Percentiles rank a stretch among this genome's conserved stretches.
These are phyloP conservation scores for Metrosideros polymorpha DNA, from an alignment of 441 rosid species.

Conservation along the genomic window DNA sequence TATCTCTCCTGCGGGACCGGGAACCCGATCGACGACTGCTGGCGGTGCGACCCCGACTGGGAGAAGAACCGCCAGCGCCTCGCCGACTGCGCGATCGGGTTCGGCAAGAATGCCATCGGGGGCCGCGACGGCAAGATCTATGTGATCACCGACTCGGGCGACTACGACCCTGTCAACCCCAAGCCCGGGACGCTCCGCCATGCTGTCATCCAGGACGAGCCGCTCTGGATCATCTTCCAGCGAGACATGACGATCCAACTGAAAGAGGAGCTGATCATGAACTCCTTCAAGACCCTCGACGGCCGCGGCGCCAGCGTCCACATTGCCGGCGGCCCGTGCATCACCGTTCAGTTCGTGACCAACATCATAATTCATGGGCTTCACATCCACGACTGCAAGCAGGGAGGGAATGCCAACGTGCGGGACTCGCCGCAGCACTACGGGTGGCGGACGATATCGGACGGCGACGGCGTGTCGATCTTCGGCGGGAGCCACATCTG, in stretches of 20 bases:
- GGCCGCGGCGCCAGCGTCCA: constrained; percentile 91
- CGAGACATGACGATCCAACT: constrained; percentile 80
- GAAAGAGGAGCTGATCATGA: constrained; percentile 88
- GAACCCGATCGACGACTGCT: constrained; percentile 91
- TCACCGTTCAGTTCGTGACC: constrained; percentile 75
- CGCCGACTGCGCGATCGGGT: constrained; percentile 87
- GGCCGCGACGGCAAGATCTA: constrained; percentile 79
- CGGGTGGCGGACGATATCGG: constrained; percentile 75
- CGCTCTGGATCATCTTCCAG: constrained; percentile 76
- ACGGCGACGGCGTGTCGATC: constrained; percentile 93
- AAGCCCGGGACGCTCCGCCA: constrained; percentile 78
- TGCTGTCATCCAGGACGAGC: constrained; percentile 78
- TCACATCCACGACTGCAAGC: constrained; percentile 83
- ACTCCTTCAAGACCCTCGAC: constrained; percentile 80
- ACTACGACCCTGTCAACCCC: constrained; percentile 65
- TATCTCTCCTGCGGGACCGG: constrained; percentile 77
- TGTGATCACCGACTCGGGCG: constrained; percentile 62
- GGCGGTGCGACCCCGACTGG: constrained; percentile 91
- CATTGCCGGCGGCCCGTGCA: constrained; percentile 84
- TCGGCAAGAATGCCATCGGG: constrained; percentile 80
- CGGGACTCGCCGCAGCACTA: constrained; percentile 68
- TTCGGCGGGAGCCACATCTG: constrained; percentile 85
- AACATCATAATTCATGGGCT: constrained; percentile 84
- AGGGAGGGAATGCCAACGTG: constrained; percentile 78
- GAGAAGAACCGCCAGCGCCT: constrained; percentile 64